Evolutionary conservation across 306 rosid species (phyloP).

Genomic region (Mimosa pudica): DNA sequence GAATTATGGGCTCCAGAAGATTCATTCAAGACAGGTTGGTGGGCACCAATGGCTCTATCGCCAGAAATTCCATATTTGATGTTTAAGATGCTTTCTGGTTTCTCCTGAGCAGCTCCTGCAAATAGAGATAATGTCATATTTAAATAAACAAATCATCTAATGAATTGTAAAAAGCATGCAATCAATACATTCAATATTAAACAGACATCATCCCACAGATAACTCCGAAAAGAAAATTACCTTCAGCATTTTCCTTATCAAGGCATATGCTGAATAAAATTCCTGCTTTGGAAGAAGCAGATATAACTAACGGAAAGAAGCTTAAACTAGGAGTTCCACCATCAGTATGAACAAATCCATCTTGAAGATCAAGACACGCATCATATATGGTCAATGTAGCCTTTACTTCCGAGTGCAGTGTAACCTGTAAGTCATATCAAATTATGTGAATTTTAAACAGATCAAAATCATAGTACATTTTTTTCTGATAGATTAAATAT

Average conservation of each 20-base stretch:
- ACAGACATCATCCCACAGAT: constrained; percentile 18
- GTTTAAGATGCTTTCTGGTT: constrained; percentile 74
- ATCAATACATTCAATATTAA: constrained; percentile 31
- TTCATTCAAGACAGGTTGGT: constrained; percentile 62
- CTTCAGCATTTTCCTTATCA: constrained; percentile 64
- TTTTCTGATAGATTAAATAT: background rate
- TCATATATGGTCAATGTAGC: constrained; percentile 78
- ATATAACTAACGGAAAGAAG: constrained; percentile 79
- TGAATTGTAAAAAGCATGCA: constrained; percentile 30
- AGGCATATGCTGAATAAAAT: constrained; percentile 83
- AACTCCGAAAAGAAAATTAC: constrained; percentile 45
- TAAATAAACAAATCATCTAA: constrained; percentile 22
- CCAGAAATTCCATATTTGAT: constrained; percentile 87
- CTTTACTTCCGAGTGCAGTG: constrained; percentile 91
- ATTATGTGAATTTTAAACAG: constrained; percentile 33
- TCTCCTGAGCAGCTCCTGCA: constrained; percentile 57
- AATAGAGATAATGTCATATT: background rate
- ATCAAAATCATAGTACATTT: constrained; percentile 24
- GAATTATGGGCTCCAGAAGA: constrained; percentile 49
- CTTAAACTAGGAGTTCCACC: constrained; percentile 76
- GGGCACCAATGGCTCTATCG: constrained; percentile 82
- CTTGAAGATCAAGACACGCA: constrained; percentile 99
- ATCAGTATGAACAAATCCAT: constrained; percentile 84
- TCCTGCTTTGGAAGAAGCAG: constrained; percentile 88
- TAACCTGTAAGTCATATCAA: constrained; percentile 66